A percentile compares a stretch with the other conserved stretches of the same genome.
These are phyloP conservation scores for Daldinia vernicosa DNA, from an alignment of 495 filamentous ascomycete genomes.

Conservation along the genomic window DNA sequence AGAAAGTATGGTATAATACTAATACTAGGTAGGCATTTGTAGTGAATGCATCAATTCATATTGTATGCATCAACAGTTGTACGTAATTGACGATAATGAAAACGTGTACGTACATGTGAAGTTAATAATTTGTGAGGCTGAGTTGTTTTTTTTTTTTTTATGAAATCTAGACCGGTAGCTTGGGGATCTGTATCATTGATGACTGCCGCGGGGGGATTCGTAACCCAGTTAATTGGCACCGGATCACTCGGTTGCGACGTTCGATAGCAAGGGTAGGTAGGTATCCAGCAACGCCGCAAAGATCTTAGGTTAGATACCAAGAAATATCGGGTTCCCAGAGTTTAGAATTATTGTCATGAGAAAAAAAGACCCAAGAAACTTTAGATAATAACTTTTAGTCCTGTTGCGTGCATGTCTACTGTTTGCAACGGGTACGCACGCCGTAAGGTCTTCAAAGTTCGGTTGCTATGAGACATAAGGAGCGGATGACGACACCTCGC, in stretches of 20 bases:
- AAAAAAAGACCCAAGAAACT: not conserved
- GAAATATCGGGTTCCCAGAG: not conserved
- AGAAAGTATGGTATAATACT: not conserved
- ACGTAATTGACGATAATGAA: not conserved
- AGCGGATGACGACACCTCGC: not conserved
- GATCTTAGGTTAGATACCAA: slow-evolving; percentile 9
- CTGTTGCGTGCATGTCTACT: not conserved
- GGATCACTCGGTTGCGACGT: not conserved
- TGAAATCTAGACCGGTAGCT: not conserved
- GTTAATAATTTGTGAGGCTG: not conserved
- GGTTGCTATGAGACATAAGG: not conserved
- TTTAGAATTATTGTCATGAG: not conserved
- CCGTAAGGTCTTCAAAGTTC: not conserved
- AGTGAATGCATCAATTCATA: not conserved
- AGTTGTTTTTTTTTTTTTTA: not conserved
- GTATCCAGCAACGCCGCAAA: not conserved
- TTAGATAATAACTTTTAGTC: not conserved
- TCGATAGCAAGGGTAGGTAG: not conserved
- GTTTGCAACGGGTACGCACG: not conserved
- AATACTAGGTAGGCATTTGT: not conserved
- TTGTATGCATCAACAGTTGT: not conserved
- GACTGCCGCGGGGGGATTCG: not conserved
- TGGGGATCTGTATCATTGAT: not conserved
- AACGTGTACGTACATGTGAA: not conserved
- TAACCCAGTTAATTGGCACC: not conserved